Evolutionary conservation across 2,329 filamentous ascomycete genomes (phyloP).

Genomic region (Xylariales sp.): DNA sequence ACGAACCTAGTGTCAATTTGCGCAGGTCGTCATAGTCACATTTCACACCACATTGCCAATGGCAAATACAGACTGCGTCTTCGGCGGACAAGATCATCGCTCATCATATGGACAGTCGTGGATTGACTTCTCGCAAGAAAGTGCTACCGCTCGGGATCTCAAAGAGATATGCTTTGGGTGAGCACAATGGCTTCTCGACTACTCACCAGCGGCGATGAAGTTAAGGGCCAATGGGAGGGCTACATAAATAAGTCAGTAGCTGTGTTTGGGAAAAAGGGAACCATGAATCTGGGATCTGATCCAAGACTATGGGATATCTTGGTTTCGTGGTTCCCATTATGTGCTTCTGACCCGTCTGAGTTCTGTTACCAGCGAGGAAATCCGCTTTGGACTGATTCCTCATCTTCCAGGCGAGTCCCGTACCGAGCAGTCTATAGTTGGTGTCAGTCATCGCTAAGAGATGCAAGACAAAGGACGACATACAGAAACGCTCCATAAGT

Average conservation of each 20-base stretch:
- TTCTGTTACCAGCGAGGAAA: conserved; percentile 72
- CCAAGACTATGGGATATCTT: neutral
- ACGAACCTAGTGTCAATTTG: conserved; percentile 39
- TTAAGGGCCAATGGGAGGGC: conserved; percentile 78
- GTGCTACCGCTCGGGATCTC: conserved; percentile 62
- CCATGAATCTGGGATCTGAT: conserved; percentile 10
- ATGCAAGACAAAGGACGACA: conserved; percentile 20
- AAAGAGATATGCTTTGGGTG: conserved; percentile 24
- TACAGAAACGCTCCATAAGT: conserved; percentile 77
- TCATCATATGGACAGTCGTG: no score
- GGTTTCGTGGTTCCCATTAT: conserved; percentile 9
- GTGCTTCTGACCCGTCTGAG: conserved; percentile 69
- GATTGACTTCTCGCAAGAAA: conserved; percentile 17
- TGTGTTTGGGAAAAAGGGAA: conserved; percentile 2
- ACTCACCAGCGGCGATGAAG: conserved; percentile 92
- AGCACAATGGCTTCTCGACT: conserved; percentile 30
- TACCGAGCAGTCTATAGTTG: conserved; percentile 55
- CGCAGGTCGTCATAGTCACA: conserved; percentile 14
- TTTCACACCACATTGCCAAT: conserved; percentile 11
- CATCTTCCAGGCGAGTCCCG: conserved; percentile 52
- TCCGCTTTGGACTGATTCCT: conserved; percentile 62
- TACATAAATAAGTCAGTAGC: conserved; percentile 36
- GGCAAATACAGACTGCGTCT: neutral
- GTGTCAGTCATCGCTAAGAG: neutral
- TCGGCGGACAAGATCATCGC: neutral